Conservation (phyloP, 441 rosid genomes). For the Omphalea diandra region DNA sequence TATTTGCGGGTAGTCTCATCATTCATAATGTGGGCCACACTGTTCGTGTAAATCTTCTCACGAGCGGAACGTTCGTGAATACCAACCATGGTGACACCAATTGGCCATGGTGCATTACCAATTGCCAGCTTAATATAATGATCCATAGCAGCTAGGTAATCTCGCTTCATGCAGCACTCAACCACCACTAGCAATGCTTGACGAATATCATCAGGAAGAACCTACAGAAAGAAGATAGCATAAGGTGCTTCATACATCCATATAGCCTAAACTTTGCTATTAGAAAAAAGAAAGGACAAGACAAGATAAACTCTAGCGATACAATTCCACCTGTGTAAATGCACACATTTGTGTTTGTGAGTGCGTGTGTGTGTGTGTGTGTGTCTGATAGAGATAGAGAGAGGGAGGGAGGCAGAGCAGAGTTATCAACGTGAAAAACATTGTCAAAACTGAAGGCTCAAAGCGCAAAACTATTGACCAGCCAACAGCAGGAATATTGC, state of each 20-base stretch:
- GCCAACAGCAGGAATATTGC: too few relatives aligned
- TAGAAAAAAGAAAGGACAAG: background rate
- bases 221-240: constrained; percentile 35
- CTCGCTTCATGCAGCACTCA: constrained; percentile 77
- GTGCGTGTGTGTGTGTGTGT: too few relatives aligned
- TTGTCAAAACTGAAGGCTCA: background rate
- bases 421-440: too few relatives aligned
- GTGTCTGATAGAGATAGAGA: too few relatives aligned
- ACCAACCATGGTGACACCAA: constrained; percentile 99
- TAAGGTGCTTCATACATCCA: background rate
- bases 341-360: too few relatives aligned
- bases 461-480: background rate
- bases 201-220: constrained; percentile 80
- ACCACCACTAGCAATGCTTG: constrained; percentile 81
- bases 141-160: constrained; percentile 97
- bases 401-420: background rate
- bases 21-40: constrained; percentile 97
- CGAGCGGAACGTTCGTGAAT: constrained; percentile 98
- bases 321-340: too few relatives aligned
- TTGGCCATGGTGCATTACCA: constrained; percentile 99
- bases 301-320: background rate
- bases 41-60: constrained; percentile 90
- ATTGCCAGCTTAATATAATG: constrained; percentile 88
- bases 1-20: constrained; percentile 97
- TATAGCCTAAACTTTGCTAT: background rate